Evolutionary conservation across 345 rosid genomes (phyloP).

Genomic region (Eucalyptus curtisii): DNA sequence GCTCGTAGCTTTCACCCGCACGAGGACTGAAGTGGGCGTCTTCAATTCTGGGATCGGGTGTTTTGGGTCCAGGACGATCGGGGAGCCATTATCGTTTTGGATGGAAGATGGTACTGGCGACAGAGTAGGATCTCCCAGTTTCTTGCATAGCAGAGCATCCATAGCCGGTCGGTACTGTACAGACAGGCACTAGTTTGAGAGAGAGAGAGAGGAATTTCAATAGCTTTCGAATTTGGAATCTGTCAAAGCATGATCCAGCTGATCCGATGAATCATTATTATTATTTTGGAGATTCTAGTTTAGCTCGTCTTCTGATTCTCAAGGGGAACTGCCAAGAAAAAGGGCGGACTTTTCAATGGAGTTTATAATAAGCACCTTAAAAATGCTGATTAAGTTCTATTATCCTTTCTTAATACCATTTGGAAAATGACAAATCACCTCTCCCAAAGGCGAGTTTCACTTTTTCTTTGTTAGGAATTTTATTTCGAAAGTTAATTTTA

Average conservation of each 20-base stretch:
- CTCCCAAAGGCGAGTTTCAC: neutral
- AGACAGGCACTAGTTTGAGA: too few relatives aligned
- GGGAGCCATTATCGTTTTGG: constrained; percentile 19
- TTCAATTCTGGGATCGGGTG: constrained; percentile 51
- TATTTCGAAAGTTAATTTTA: neutral
- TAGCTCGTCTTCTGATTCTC: neutral
- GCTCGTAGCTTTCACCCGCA: constrained; percentile 85
- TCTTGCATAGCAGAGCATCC: constrained; percentile 28
- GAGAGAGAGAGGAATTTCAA: neutral
- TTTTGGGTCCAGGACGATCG: constrained; percentile 28
- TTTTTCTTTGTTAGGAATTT: neutral
- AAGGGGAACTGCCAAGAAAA: neutral
- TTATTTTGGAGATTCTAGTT: neutral
- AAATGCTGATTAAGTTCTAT: neutral
- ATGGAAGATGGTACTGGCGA: constrained; percentile 1
- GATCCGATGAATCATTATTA: neutral
- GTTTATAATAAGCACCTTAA: neutral
- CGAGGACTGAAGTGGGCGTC: constrained; percentile 53
- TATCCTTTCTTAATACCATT: neutral
- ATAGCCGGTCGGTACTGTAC: neutral
- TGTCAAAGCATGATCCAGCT: neutral
- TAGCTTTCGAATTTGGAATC: neutral
- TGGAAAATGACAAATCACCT: neutral
- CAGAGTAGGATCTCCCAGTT: constrained; percentile 57
- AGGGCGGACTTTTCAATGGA: neutral